Conservation (phyloP, 805 yeast genomes). For the Priceomyces carsonii region DNA sequence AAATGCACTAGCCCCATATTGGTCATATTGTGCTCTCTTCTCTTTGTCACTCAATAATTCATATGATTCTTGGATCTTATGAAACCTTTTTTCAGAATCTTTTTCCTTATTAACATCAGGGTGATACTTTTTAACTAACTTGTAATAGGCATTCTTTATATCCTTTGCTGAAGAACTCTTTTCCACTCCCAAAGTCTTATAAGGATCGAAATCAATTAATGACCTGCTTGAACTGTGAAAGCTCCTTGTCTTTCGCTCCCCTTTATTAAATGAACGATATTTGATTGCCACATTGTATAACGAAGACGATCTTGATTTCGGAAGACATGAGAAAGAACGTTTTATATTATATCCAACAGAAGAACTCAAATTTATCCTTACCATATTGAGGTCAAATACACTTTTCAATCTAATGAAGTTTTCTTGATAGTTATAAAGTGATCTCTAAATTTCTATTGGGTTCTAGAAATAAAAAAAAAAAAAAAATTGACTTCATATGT, state of each 20-base stretch:
- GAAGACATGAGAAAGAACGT: conserved; percentile 5
- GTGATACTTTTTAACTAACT: conserved; percentile 89
- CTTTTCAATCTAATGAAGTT: background rate
- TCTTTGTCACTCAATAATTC: conserved; percentile 84
- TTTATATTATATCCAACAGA: conserved; percentile 5
- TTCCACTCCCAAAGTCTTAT: conserved; percentile 76
- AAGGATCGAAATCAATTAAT: conserved; percentile 66
- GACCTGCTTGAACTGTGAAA: conserved; percentile 46
- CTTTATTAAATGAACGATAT: background rate
- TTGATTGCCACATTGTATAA: background rate
- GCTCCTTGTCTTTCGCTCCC: conserved; percentile 1
- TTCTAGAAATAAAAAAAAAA: conserved; percentile 8
- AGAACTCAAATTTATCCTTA: conserved; percentile 5
- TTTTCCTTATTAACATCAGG: conserved; percentile 95
- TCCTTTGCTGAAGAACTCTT: conserved; percentile 73
- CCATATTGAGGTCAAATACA: conserved; percentile 3
- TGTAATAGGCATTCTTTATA: conserved; percentile 92
- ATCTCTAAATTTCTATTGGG: conserved; percentile 3
- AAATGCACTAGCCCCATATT: conserved; percentile 86
- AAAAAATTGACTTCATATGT: conserved; percentile 1
- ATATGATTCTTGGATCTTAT: conserved; percentile 90
- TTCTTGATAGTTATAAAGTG: background rate
- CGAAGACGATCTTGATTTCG: background rate
- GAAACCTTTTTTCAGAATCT: conserved; percentile 86
- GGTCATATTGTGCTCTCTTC: conserved; percentile 88